A percentile compares a stretch with the other conserved stretches of the same genome.
phyloP scores from a whole-genome alignment of 306 rosid genomes.

The Citrullus mucosospermus region DNA sequence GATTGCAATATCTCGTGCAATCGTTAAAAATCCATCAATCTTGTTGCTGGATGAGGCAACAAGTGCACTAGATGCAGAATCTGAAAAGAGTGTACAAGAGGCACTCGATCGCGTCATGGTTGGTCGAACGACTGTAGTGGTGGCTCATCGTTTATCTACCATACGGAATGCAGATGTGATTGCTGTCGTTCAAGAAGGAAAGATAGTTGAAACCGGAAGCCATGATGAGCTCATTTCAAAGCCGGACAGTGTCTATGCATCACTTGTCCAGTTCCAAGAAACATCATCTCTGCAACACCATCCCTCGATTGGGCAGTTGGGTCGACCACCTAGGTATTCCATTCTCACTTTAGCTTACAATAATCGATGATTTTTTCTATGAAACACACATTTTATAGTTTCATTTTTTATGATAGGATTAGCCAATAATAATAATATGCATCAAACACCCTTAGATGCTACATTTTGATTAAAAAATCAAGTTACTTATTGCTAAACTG shows the following conservation, averaged over 20 bases:
- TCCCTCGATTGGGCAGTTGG: slow-evolving; percentile 40
- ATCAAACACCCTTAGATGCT: too few species aligned
- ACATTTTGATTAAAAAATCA: too few species aligned
- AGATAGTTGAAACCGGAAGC: slow-evolving; percentile 80
- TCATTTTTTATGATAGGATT: too few species aligned
- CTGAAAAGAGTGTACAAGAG: slow-evolving; percentile 95
- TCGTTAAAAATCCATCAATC: slow-evolving; percentile 81
- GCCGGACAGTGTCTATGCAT: slow-evolving; percentile 58
- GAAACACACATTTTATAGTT: too few species aligned
- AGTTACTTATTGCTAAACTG: background rate
- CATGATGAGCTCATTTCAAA: slow-evolving; percentile 77
- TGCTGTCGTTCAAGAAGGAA: slow-evolving; percentile 78
- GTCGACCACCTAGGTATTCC: slow-evolving; percentile 56
- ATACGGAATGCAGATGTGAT: slow-evolving; percentile 74
- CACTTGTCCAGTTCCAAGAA: slow-evolving; percentile 71
- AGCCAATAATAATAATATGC: too few species aligned
- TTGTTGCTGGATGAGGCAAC: slow-evolving; percentile 90
- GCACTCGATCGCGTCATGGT: slow-evolving; percentile 96
- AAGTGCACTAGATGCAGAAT: slow-evolving; percentile 86
- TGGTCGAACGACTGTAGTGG: slow-evolving; percentile 83
- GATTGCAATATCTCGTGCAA: slow-evolving; percentile 86
- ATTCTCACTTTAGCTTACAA: background rate
- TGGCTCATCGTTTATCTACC: slow-evolving; percentile 92
- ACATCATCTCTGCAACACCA: slow-evolving; percentile 46
- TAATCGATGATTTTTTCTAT: too few species aligned